phyloP scores from a whole-genome alignment of 768 basidiomycete species.

The Amanita pseudoporphyria region DNA sequence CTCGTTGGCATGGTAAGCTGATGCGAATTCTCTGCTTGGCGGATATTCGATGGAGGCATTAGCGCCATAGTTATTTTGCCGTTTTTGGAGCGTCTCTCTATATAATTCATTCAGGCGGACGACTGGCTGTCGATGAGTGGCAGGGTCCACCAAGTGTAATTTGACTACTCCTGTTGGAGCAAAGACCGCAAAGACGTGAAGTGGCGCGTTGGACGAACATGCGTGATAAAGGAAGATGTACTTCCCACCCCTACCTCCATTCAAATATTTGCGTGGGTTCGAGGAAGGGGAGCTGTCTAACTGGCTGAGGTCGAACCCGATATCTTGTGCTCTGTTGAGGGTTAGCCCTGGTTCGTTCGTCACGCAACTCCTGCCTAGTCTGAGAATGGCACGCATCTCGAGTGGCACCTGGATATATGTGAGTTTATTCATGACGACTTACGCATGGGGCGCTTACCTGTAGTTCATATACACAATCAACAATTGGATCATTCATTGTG shows the following conservation, averaged over 20 bases:
- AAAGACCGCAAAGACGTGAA: conserved; percentile 88
- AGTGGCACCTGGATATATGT: conserved; percentile 58
- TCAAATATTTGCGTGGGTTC: conserved; percentile 61
- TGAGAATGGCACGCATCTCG: conserved; percentile 69
- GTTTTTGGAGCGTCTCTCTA: conserved; percentile 46
- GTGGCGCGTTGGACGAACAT: conserved; percentile 54
- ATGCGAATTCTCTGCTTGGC: conserved; percentile 45
- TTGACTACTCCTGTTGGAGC: conserved; percentile 59
- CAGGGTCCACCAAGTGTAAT: conserved; percentile 86
- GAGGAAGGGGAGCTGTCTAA: conserved; percentile 54
- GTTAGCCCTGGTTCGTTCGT: conserved; percentile 58
- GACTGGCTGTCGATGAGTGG: conserved; percentile 76
- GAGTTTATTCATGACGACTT: background rate
- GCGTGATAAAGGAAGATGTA: conserved; percentile 89
- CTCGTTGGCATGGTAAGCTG: conserved; percentile 74
- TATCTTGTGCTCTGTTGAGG: conserved; percentile 72
- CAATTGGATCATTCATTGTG: conserved; percentile 86
- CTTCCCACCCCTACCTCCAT: conserved; percentile 58
- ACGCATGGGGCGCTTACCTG: conserved; percentile 44
- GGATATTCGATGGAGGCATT: conserved; percentile 56
- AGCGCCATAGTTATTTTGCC: conserved; percentile 27
- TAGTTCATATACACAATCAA: conserved; percentile 90
- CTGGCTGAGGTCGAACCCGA: conserved; percentile 77
- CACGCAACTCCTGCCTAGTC: conserved; percentile 75
- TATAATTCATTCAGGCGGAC: conserved; percentile 72